These are phyloP conservation scores for Symmetrospora coprosmae DNA, from an alignment of 768 basidiomycete genomes.

Conservation along the genomic window DNA sequence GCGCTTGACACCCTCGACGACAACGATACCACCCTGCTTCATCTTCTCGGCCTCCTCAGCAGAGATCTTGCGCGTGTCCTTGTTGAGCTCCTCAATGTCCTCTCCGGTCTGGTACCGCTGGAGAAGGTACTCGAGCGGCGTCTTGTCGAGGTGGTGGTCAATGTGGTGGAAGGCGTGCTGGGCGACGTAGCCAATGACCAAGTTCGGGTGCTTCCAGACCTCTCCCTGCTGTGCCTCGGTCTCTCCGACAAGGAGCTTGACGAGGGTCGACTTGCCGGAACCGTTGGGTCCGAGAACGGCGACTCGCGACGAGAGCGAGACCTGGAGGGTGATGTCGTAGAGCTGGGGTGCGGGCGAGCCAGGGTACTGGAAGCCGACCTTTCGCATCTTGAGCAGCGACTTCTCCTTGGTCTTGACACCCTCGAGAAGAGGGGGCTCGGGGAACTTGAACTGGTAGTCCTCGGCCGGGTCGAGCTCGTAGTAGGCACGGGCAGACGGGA, in stretches of 20 bases:
- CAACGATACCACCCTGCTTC: constrained; percentile 75
- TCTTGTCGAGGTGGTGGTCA: constrained; percentile 90
- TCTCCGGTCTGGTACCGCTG: constrained; percentile 99
- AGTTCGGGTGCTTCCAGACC: constrained; percentile 83
- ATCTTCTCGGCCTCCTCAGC: constrained; percentile 66
- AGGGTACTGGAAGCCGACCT: constrained; percentile 89
- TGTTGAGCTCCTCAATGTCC: constrained; percentile 84
- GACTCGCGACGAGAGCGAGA: constrained; percentile 93
- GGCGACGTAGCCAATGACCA: constrained; percentile 92
- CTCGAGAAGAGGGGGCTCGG: constrained; percentile 91
- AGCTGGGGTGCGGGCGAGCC: constrained; percentile 68
- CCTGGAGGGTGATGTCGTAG: constrained; percentile 74
- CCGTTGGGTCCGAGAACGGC: constrained; percentile 97
- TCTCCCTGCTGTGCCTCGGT: constrained; percentile 79
- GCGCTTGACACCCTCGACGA: constrained; percentile 77
- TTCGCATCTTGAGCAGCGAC: constrained; percentile 73
- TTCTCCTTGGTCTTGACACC: constrained; percentile 50
- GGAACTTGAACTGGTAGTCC: constrained; percentile 71
- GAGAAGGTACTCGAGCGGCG: constrained; percentile 91
- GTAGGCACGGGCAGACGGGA: constrained; percentile 90
- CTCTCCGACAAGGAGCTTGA: constrained; percentile 89
- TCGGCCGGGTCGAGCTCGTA: constrained; percentile 69
- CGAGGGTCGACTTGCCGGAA: constrained; percentile 90
- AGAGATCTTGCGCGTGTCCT: constrained; percentile 70
- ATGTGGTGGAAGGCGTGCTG: constrained; percentile 79